phyloP scores from a whole-genome alignment of 495 filamentous ascomycete genomes.

The Trichoderma virens region DNA sequence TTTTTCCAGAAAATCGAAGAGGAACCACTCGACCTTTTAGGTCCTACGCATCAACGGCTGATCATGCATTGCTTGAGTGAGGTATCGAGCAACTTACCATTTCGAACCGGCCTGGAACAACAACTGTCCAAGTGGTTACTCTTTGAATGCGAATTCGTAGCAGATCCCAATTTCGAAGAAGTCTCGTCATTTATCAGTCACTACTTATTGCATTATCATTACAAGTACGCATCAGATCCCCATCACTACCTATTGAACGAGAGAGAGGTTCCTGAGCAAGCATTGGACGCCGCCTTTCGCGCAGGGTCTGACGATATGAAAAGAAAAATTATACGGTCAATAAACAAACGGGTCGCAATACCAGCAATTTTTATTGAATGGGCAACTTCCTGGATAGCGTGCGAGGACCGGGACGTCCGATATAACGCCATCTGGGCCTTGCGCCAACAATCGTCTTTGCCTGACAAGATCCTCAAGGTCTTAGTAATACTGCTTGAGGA shows the following conservation, averaged over 20 bases:
- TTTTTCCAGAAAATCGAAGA: conserved; percentile 32
- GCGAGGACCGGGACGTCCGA: conserved; percentile 9
- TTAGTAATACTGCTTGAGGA: not conserved
- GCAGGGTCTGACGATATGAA: conserved; percentile 13
- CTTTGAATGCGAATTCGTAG: conserved; percentile 20
- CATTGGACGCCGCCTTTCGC: conserved; percentile 16
- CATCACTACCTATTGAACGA: conserved; percentile 14
- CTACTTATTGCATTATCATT: too few relatives aligned
- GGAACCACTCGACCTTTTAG: conserved; percentile 32
- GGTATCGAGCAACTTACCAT: conserved; percentile 13
- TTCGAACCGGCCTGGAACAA: conserved; percentile 17
- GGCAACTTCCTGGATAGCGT: conserved; percentile 14
- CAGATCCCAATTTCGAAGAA: not conserved
- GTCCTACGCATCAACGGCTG: conserved; percentile 31
- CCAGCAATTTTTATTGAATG: conserved; percentile 17
- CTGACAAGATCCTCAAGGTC: not conserved
- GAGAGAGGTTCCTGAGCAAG: conserved; percentile 22
- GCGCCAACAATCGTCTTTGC: not conserved
- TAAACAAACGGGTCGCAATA: conserved; percentile 15
- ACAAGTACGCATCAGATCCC: too few relatives aligned
- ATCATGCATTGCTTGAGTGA: conserved; percentile 37
- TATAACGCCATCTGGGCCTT: not conserved
- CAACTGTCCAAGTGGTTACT: conserved; percentile 21
- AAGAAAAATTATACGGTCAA: conserved; percentile 14
- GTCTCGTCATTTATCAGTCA: too few relatives aligned